Conservation (phyloP, 192 early-diverging fungal species). For the Chytriomyces sp. region DNA sequence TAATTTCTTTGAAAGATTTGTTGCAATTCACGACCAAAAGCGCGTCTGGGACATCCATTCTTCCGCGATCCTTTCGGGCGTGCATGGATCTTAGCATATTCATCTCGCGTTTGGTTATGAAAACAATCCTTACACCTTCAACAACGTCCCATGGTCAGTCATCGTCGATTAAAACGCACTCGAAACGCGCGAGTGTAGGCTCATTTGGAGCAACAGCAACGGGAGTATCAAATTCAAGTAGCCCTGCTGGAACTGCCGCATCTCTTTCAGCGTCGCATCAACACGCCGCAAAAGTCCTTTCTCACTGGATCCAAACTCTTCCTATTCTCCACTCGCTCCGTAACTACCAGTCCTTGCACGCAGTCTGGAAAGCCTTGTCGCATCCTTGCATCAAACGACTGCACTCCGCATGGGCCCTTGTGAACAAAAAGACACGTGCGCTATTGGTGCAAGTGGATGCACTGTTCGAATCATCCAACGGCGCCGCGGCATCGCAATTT, state of each 20-base stretch:
- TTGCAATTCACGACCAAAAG: not conserved
- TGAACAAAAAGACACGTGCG: not conserved
- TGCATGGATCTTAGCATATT: conserved; percentile 35
- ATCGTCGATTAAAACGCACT: not conserved
- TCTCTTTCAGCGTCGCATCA: not conserved
- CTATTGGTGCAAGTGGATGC: not conserved
- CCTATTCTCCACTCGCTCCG: not conserved
- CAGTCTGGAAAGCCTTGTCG: not conserved
- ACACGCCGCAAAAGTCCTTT: not conserved
- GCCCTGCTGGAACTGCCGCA: not conserved
- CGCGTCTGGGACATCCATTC: not conserved
- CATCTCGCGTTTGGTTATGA: conserved; percentile 8
- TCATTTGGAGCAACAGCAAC: not conserved
- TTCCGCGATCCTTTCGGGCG: conserved; percentile 17
- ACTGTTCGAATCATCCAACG: not conserved
- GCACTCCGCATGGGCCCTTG: not conserved
- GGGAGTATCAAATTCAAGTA: no score
- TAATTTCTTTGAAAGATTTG: conserved; percentile 20
- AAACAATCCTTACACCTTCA: not conserved
- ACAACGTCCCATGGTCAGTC: not conserved
- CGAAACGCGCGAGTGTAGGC: not conserved
- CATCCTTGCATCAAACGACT: conserved; percentile 16
- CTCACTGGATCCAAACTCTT: conserved; percentile 28
- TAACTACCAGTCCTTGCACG: conserved; percentile 27
- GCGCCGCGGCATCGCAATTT: not conserved